Conservation (phyloP, 352 stramenopile genomes). For the Globisporangium echinulatum region DNA sequence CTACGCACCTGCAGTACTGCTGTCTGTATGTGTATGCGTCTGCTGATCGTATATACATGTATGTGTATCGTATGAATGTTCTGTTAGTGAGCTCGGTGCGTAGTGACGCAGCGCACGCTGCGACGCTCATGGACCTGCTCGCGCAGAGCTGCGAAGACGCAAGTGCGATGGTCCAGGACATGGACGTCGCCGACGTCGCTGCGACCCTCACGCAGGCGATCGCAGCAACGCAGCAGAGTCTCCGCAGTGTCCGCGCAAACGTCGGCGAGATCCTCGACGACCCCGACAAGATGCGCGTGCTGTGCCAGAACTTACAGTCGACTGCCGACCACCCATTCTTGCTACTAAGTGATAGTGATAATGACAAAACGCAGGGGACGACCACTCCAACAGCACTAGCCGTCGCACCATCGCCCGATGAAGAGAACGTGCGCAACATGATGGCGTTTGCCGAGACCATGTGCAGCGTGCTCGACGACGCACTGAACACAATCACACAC, state of each 20-base stretch:
- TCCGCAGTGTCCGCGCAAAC: slow-evolving; percentile 51
- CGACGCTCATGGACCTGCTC: slow-evolving; percentile 60
- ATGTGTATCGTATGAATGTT: too few relatives aligned
- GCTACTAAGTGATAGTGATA: slow-evolving; percentile 13
- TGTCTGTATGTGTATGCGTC: not conserved
- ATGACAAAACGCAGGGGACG: not conserved
- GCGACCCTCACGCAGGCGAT: slow-evolving; percentile 44
- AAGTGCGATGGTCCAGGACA: slow-evolving; percentile 36
- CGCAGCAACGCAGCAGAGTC: slow-evolving; percentile 47
- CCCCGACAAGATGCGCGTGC: slow-evolving; percentile 46
- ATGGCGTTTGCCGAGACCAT: slow-evolving; percentile 72
- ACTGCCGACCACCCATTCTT: slow-evolving; percentile 39
- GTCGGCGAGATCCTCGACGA: slow-evolving; percentile 57
- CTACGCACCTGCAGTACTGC: not conserved
- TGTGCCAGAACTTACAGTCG: slow-evolving; percentile 55
- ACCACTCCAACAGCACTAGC: slow-evolving; percentile 12
- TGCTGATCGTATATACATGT: too few relatives aligned
- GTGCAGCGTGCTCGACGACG: slow-evolving; percentile 67
- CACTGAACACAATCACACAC: slow-evolving; percentile 64
- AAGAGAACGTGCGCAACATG: slow-evolving; percentile 68
- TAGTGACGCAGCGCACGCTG: slow-evolving; percentile 17
- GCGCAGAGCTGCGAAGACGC: slow-evolving; percentile 61
- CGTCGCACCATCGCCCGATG: slow-evolving; percentile 20
- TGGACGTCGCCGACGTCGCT: slow-evolving; percentile 53
- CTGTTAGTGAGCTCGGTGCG: slow-evolving; percentile 1